These are phyloP conservation scores for Candolleomyces aberdarensis DNA, from an alignment of 768 basidiomycete species.

Conservation along the genomic window DNA sequence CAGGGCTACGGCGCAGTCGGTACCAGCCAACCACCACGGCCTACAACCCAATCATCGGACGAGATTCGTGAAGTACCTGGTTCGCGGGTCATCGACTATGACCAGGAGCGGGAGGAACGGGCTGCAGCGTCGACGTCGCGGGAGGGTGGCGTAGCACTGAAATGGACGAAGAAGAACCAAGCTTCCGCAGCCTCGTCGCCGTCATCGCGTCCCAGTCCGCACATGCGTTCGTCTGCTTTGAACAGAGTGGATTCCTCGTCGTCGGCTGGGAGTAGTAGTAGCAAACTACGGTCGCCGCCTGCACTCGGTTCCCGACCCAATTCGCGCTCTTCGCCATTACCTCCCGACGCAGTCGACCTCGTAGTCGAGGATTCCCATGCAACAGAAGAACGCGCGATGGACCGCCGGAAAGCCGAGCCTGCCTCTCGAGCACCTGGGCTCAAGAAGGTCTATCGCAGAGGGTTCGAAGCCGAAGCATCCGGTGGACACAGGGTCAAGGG, in stretches of 20 bases:
- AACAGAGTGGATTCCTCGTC: slow-evolving; percentile 16
- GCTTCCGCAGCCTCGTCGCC: background rate
- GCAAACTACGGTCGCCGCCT: background rate
- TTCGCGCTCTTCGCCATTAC: slow-evolving; percentile 29
- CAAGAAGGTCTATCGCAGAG: slow-evolving; percentile 52
- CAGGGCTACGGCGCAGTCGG: slow-evolving; percentile 59
- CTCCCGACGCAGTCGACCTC: slow-evolving; percentile 85
- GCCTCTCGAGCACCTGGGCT: slow-evolving; percentile 36
- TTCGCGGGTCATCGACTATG: slow-evolving; percentile 45
- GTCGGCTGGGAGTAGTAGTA: slow-evolving; percentile 8
- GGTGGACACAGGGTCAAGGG: slow-evolving; percentile 24
- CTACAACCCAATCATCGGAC: background rate
- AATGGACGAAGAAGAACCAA: slow-evolving; percentile 37
- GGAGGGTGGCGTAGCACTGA: slow-evolving; percentile 34
- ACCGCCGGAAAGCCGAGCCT: slow-evolving; percentile 65
- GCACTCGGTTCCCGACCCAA: background rate
- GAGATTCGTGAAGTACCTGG: slow-evolving; percentile 12
- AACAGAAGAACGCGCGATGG: slow-evolving; percentile 47
- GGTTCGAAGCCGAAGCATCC: slow-evolving; percentile 37
- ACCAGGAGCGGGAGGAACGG: slow-evolving; percentile 31
- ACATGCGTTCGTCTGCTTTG: slow-evolving; percentile 21
- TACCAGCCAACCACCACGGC: slow-evolving; percentile 17
- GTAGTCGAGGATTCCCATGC: slow-evolving; percentile 68
- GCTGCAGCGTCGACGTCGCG: slow-evolving; percentile 20
- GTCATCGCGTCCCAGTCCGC: slow-evolving; percentile 6